These are phyloP conservation scores for Verticillium nonalfalfae DNA, from an alignment of 2,329 filamentous ascomycete genomes.

Conservation along the genomic window DNA sequence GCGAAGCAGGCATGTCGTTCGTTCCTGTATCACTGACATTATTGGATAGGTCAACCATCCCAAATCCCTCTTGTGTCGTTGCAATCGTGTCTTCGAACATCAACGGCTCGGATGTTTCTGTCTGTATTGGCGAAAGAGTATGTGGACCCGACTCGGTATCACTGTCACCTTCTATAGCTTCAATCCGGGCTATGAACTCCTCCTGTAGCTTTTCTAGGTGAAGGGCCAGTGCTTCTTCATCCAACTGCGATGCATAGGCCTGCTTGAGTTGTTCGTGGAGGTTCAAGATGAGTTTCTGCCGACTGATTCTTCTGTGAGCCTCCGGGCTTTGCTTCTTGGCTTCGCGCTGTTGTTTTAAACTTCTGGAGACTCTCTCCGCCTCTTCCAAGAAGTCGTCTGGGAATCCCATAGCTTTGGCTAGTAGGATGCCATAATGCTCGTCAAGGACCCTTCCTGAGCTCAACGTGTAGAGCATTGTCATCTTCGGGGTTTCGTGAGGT, in stretches of 20 bases:
- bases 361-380: conserved; percentile 60
- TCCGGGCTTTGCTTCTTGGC: conserved; percentile 53
- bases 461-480: conserved; percentile 87
- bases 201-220: conserved; percentile 65
- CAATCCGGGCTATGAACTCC: conserved; percentile 55
- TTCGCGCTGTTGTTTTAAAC: conserved; percentile 52
- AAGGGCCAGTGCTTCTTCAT: conserved; percentile 52
- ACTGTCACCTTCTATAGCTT: not conserved
- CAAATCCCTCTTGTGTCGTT: not conserved
- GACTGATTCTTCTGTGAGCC: conserved; percentile 51
- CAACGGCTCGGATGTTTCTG: not conserved
- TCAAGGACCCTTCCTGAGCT: conserved; percentile 64
- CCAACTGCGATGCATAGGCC: conserved; percentile 57
- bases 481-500: conserved; percentile 46
- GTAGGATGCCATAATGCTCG: conserved; percentile 74
- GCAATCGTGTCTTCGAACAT: not conserved
- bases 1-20: not conserved
- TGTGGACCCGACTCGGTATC: not conserved
- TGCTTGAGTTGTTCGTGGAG: conserved; percentile 68
- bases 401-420: conserved; percentile 70
- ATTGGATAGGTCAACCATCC: not conserved
- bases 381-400: conserved; percentile 60
- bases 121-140: not conserved
- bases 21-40: not conserved
- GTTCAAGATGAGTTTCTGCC: conserved; percentile 66